Base-by-base conservation (phyloP, 129 eudicot species). In the Lonicera japonica region DNA sequence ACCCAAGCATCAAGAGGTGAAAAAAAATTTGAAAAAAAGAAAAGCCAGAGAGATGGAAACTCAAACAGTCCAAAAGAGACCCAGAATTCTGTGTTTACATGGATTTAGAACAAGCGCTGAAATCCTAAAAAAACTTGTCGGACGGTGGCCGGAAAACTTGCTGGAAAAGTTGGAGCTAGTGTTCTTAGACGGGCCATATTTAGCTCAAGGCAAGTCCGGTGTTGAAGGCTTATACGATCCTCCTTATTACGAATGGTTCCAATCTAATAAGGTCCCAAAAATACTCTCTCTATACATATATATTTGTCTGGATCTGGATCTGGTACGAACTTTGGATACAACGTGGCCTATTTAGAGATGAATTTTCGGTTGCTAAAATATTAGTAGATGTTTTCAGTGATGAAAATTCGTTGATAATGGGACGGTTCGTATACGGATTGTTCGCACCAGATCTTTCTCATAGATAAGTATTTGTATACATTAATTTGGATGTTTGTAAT, bases 181-280 rank as follows among this genome's bases (percentile, higher is more conserved):
- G 21, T 73, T 65, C 29, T 8, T 43, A 0, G 78, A 73, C 38
- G 78, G 47, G 3, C 78, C 78, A 21, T 73, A 29, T 36, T 57
- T 47, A 5, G 47, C 62, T 58, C 66, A 23, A 17, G 72, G 63
- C 56, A 59, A 66, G 5, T 65, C 72, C 10, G 76, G 55, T 21
- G 58, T 63, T 43, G 64, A 71, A 54, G 83, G 77, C 21, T 46
- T 70, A 41, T 70, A 11, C 21, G 80, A 79, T 65, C 77, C 84
- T 56, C 84, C 84, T 40, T 70, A 60, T 63, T 79, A 70, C 52
- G 84, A 79, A 67, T 79, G 80, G 80, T 79, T 74, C 64, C 84
- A 79, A 25, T 22, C 79, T 56, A 43, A 70, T 18, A 12, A 74
- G 84, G 84, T 79, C n/a, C 17, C 10, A n/a, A n/a, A n/a, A 8